Evolutionary conservation across 169 alveolate genomes (phyloP).

Genomic region (Sarcocystis neurona): DNA sequence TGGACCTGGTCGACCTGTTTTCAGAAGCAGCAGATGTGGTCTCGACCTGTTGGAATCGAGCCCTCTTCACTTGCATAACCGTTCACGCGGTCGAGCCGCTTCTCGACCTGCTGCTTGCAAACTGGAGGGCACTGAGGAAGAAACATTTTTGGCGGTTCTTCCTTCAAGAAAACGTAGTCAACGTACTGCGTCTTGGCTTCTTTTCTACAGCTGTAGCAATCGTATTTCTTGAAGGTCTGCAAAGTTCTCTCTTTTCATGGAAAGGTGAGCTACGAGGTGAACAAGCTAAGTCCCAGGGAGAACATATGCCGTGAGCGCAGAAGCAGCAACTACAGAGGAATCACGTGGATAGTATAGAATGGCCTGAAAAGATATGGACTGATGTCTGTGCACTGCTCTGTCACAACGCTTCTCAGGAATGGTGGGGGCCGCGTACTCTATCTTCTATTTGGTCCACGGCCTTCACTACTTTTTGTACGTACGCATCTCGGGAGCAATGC

Average conservation of each 20-base stretch:
- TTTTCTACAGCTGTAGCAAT: neutral
- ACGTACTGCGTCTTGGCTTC: conserved; percentile 20
- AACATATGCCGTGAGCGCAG: no score
- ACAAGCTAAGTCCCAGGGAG: no score
- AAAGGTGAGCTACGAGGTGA: conserved; percentile 43
- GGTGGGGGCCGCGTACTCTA: conserved; percentile 43
- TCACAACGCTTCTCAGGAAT: no score
- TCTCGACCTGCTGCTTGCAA: conserved; percentile 52
- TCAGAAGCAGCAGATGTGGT: neutral
- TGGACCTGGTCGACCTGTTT: no score
- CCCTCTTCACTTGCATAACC: neutral
- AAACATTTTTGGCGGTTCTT: conserved; percentile 40
- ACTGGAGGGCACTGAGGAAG: conserved; percentile 39
- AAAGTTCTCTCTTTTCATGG: conserved; percentile 46
- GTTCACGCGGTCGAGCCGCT: conserved; percentile 55
- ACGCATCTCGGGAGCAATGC: conserved; percentile 56
- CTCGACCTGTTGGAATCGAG: neutral
- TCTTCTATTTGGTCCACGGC: conserved; percentile 48
- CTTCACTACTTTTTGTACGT: conserved; percentile 50
- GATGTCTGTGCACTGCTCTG: no score
- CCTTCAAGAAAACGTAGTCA: conserved; percentile 31
- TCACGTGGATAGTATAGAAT: no score
- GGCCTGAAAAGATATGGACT: no score
- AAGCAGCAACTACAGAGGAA: no score
- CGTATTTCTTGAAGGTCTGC: conserved; percentile 41